Base-by-base conservation (phyloP, 805 yeast species). In the Cyberlindnera xylosilytica region DNA sequence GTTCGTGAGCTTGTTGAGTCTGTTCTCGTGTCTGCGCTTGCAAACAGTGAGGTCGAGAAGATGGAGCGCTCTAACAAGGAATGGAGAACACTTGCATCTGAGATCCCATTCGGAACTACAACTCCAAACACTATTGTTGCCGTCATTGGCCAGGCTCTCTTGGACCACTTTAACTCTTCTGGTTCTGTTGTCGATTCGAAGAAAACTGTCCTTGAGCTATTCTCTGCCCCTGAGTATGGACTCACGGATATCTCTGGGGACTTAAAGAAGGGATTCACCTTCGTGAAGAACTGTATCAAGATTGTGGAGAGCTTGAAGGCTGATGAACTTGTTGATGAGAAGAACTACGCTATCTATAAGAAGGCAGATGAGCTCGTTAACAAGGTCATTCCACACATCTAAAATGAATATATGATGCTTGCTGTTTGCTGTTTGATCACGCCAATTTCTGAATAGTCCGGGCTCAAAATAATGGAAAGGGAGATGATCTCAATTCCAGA, bases 61-160 rank as follows among this genome's bases (percentile, higher is more conserved):
- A 54, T 71, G 9, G 60, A 65, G 1, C 65, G 65, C 41, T 57
- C 66, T 4, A 76, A 72, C 49, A 48, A 56, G 15, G 73, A 75
- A 3, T 88, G 96, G 96, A 64, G 70, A 36, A 47, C 64, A 7
- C 61, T 88, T 34, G 75, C 78, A 3, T 53, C 64, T 11, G 70
- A 74, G 45, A 54, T 83, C 38, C 96, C 96, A 10, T 87, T 85
- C 55, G 73, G 69, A 44, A 60, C 58, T 20, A 66, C 68, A 32
- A 60, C 78, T 24, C 82, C 86, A 45, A 82, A 73, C 54, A 79
- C 87, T 1, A 65, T 84, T 12, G 59, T 81, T 53, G 91, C 86
- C 7, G 70, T 83, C 10, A 67, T 82, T 4, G 65, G 74, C 6
- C 79, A 79, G 53, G 64, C 75, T 2, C 35, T 51, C n/a, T 36